Evolutionary conservation across 257 asterid genomes (phyloP), one percentile per base, ranked within the genome.

Genomic region (Solanum okadae): DNA sequence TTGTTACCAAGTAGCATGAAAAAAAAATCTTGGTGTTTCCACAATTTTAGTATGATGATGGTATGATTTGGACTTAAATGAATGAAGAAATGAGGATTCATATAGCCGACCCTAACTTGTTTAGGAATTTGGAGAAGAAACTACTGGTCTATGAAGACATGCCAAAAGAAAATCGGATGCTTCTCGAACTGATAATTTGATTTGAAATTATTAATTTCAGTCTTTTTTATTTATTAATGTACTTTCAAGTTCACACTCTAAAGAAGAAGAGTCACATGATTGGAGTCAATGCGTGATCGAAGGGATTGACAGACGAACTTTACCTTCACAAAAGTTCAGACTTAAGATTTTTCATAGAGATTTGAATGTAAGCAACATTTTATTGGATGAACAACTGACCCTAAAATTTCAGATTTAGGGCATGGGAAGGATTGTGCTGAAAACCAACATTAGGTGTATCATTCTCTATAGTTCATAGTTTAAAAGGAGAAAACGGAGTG

Each of bases 251-350:
- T 34, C 44, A 40, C 12, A 40, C 44, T 38, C 44, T 38, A 8
- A 38, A 38, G 44, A 38, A 12, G 12, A 38, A 38, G 44, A 68
- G 13, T 42, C 25, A 10, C 85, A 92, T 25, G 88, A 91, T 77
- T 93, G 96, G 98, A 88, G 14, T 72, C 87, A 88, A 46, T 94
- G 93, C 40, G 88, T 90, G 6, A 88, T 86, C 35, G 92, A 90
- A 86, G 94, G 94, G 31, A 91, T 93, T 73, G 95, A 94, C 8
- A 4, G 94, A 72, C 94, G 94, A 15, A 88, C 92, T 93, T 10
- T 93, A 94, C 87, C 96, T 94, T 83, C 98, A 94, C 29, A 87
- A 92, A 34, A 94, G 92, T 89, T 40, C 98, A 5, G 94, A 49
- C 89, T 93, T 8, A 87, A 90, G 84, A 93, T 93, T 79, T 90